Conservation (phyloP, 805 yeast species). For the Scheffersomyces coipomensis region DNA sequence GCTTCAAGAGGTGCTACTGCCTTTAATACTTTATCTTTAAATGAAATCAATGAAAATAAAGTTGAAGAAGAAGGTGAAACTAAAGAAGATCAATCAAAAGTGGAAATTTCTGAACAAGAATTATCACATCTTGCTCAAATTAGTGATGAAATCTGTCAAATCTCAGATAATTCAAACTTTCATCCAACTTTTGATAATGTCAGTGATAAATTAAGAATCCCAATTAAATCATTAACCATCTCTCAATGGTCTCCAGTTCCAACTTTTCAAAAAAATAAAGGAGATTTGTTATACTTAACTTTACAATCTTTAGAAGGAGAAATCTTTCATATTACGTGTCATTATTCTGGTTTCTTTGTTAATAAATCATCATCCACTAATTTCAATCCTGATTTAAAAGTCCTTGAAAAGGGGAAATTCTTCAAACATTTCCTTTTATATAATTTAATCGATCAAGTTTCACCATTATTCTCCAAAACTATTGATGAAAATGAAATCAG, state of each 20-base stretch:
- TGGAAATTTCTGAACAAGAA: conserved; percentile 26
- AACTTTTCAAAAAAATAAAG: conserved; percentile 55
- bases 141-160: conserved; percentile 11
- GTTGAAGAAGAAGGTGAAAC: conserved; percentile 6
- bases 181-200: conserved; percentile 30
- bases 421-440: conserved; percentile 51
- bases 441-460: conserved; percentile 60
- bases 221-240: conserved; percentile 55
- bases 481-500: conserved; percentile 50
- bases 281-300: conserved; percentile 78
- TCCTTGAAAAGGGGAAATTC: conserved; percentile 33
- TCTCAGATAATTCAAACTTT: conserved; percentile 10
- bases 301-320: conserved; percentile 81
- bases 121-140: conserved; percentile 15
- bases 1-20: conserved; percentile 50
- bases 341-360: conserved; percentile 75
- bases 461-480: conserved; percentile 59
- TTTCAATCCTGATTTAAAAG: conserved; percentile 64
- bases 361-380: conserved; percentile 63
- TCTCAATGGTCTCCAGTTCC: conserved; percentile 91
- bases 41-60: conserved; percentile 20
- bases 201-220: conserved; percentile 33
- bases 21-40: conserved; percentile 41
- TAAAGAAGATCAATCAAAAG: conserved; percentile 3
- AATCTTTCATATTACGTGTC: conserved; percentile 73